A percentile compares a stretch with the other conserved stretches of the same genome.
phyloP scores from a whole-genome alignment of 2,329 filamentous ascomycete species.

The Chaetomiaceae sp. region DNA sequence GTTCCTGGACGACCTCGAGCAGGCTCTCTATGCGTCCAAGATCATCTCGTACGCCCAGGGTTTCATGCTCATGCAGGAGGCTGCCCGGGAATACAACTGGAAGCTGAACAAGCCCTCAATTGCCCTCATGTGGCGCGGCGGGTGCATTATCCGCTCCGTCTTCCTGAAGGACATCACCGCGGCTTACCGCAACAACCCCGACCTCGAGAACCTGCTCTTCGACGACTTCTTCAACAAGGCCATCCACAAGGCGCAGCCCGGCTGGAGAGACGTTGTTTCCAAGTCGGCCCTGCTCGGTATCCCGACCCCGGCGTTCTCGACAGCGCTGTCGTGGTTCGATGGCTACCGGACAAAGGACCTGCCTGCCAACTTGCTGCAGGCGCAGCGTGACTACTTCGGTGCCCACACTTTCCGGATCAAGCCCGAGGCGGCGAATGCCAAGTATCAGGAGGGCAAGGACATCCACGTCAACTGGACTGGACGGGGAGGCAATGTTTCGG shows the following conservation, averaged over 20 bases:
- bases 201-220: slow-evolving; percentile 97
- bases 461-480: slow-evolving; percentile 99
- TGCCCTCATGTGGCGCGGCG: slow-evolving; percentile 99
- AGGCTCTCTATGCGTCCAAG: slow-evolving; percentile 98
- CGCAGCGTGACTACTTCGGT: slow-evolving; percentile 99
- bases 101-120: slow-evolving; percentile 99
- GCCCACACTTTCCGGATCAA: slow-evolving; percentile 87
- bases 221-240: slow-evolving; percentile 99
- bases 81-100: slow-evolving; percentile 93
- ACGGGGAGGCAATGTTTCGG: slow-evolving; percentile 92
- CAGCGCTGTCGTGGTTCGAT: slow-evolving; percentile 96
- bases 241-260: slow-evolving; percentile 91
- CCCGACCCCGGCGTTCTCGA: slow-evolving; percentile 93
- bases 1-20: slow-evolving; percentile 96
- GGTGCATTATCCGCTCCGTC: slow-evolving; percentile 99
- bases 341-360: slow-evolving; percentile 97
- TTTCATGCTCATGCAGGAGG: slow-evolving; percentile 99
- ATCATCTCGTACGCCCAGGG: slow-evolving; percentile 99
- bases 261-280: slow-evolving; percentile 87
- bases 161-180: slow-evolving; percentile 99
- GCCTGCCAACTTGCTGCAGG: slow-evolving; percentile 96
- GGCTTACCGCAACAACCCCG: slow-evolving; percentile 89
- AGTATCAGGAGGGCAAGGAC: slow-evolving; percentile 80
- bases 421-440: slow-evolving; percentile 69
- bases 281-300: slow-evolving; percentile 93